Conservation (phyloP, 192 early-diverging fungal genomes). For the Ambispora gerdemannii region DNA sequence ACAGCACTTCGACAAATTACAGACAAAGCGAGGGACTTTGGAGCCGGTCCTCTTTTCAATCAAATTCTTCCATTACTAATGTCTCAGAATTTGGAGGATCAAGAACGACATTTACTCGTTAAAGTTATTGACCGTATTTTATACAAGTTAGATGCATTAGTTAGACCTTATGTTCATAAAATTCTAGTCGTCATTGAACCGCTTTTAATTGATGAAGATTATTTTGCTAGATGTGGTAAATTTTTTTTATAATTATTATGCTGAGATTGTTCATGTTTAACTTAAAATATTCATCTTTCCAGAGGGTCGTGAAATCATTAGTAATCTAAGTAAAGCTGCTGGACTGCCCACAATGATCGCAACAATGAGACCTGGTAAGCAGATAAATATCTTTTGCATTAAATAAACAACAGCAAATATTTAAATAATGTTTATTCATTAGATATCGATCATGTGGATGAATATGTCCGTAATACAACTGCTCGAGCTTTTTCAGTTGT, state of each 20-base stretch:
- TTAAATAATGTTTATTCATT: neutral
- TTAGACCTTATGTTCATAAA: constrained; percentile 95
- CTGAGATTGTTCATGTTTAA: neutral
- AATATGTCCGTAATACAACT: constrained; percentile 97
- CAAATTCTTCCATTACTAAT: constrained; percentile 95
- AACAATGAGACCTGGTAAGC: constrained; percentile 81
- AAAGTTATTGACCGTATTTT: constrained; percentile 97
- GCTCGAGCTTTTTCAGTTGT: constrained; percentile 97
- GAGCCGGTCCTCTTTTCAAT: constrained; percentile 91
- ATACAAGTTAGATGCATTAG: constrained; percentile 94
- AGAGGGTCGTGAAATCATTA: constrained; percentile 97
- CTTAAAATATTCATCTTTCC: constrained; percentile 36
- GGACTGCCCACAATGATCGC: constrained; percentile 98
- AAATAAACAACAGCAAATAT: too few relatives aligned
- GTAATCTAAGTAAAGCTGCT: constrained; percentile 94
- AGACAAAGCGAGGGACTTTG: constrained; percentile 93
- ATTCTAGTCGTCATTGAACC: constrained; percentile 99
- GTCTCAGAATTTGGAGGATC: constrained; percentile 96
- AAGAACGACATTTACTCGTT: constrained; percentile 96
- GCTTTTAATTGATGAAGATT: constrained; percentile 94
- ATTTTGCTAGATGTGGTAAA: constrained; percentile 73
- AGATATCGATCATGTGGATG: constrained; percentile 96
- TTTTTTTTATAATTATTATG: neutral
- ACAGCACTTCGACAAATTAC: constrained; percentile 90
- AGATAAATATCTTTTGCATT: neutral